phyloP scores from a whole-genome alignment of 192 early-diverging fungal genomes.

The Diversispora eburnea region DNA sequence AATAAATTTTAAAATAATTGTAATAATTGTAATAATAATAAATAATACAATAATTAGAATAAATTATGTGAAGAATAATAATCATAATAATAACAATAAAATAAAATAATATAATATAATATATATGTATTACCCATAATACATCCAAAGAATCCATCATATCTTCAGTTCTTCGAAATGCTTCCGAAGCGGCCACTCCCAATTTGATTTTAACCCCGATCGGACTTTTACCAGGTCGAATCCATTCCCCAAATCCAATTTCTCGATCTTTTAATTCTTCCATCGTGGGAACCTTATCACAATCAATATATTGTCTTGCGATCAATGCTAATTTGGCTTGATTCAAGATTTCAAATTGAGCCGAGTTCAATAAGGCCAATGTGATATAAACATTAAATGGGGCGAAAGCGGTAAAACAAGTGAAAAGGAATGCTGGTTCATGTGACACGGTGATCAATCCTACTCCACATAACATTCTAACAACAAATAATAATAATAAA shows the following conservation, averaged over 20 bases:
- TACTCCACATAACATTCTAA: slow-evolving; percentile 51
- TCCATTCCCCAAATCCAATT: slow-evolving; percentile 63
- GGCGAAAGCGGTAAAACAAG: slow-evolving; percentile 48
- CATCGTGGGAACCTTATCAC: slow-evolving; percentile 42
- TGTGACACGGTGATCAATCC: slow-evolving; percentile 53
- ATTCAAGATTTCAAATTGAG: slow-evolving; percentile 65
- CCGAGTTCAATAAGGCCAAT: slow-evolving; percentile 49
- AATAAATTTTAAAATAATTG: too few relatives aligned
- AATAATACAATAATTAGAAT: not conserved
- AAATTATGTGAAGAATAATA: not conserved
- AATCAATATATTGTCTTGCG: slow-evolving; percentile 45
- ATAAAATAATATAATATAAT: not conserved
- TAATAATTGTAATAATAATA: too few relatives aligned
- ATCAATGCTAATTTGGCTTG: slow-evolving; percentile 57
- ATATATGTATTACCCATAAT: slow-evolving; percentile 38
- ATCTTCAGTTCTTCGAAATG: slow-evolving; percentile 41
- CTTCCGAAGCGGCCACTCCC: slow-evolving; percentile 43
- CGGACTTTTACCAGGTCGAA: slow-evolving; percentile 34
- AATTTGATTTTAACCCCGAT: slow-evolving; percentile 43
- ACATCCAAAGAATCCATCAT: slow-evolving; percentile 39
- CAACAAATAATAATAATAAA: not conserved
- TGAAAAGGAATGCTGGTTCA: slow-evolving; percentile 52
- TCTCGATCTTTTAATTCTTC: slow-evolving; percentile 40
- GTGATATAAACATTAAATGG: slow-evolving; percentile 59
- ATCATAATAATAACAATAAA: not conserved